Conservation (phyloP, 2,329 filamentous ascomycete genomes). For the Aureobasidium subglaciale region DNA sequence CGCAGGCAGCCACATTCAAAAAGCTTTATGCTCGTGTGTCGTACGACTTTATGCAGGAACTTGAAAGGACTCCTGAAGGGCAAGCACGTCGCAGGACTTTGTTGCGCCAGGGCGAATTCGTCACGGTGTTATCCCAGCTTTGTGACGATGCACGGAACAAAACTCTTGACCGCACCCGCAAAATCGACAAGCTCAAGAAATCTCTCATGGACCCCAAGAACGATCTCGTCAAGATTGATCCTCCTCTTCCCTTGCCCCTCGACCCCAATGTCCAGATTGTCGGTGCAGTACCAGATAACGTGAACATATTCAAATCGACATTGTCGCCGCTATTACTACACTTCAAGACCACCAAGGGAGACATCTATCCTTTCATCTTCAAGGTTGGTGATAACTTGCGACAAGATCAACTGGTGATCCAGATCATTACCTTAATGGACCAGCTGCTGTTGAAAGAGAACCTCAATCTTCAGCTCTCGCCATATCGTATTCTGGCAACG, state of each 20-base stretch:
- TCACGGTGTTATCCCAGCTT: conserved; percentile 79
- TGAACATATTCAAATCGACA: conserved; percentile 91
- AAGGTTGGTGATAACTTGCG: conserved; percentile 94
- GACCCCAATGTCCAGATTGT: conserved; percentile 76
- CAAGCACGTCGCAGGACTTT: conserved; percentile 67
- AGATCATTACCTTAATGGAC: conserved; percentile 97
- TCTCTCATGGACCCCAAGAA: conserved; percentile 84
- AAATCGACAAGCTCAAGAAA: conserved; percentile 77
- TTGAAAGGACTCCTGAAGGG: conserved; percentile 65
- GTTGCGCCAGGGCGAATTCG: conserved; percentile 79
- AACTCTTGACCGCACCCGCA: conserved; percentile 67
- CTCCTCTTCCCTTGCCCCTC: conserved; percentile 77
- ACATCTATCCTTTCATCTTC: conserved; percentile 87
- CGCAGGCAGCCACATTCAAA: conserved; percentile 57
- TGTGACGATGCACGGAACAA: conserved; percentile 81
- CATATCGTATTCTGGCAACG: conserved; percentile 93
- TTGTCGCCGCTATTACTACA: conserved; percentile 84
- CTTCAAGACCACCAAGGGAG: conserved; percentile 72
- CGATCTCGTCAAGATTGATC: conserved; percentile 74
- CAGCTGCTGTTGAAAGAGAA: conserved; percentile 93
- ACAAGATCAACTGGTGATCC: conserved; percentile 94
- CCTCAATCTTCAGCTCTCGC: conserved; percentile 85
- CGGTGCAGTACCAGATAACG: conserved; percentile 75
- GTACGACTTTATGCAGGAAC: conserved; percentile 89
- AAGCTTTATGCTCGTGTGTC: conserved; percentile 88